Conservation (phyloP, 106 monocot species). For the Iris macrosiphon region DNA sequence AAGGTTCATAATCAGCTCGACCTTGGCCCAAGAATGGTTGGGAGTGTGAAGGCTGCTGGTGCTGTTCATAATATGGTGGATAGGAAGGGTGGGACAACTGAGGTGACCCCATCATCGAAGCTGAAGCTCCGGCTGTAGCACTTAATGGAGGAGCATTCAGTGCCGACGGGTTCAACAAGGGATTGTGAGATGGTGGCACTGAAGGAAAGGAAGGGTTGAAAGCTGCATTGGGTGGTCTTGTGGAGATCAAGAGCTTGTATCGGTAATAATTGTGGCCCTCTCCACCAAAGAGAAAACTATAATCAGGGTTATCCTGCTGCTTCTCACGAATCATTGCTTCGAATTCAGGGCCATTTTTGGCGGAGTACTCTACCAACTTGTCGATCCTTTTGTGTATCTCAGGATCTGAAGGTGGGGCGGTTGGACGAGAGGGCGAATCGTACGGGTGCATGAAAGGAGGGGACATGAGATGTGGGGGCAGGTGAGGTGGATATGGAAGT, state of each 20-base stretch:
- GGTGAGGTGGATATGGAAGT: conserved; percentile 21
- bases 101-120: conserved; percentile 31
- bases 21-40: conserved; percentile 38
- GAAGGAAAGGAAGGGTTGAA: conserved; percentile 38
- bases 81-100: conserved; percentile 43
- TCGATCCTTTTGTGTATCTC: conserved; percentile 90
- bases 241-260: conserved; percentile 63
- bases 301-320: conserved; percentile 85
- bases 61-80: conserved; percentile 58
- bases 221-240: conserved; percentile 24
- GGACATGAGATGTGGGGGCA: conserved; percentile 42
- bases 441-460: conserved; percentile 48
- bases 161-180: conserved; percentile 27
- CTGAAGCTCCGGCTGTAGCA: conserved; percentile 22
- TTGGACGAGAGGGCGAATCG: conserved; percentile 45
- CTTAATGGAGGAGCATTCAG: conserved; percentile 22
- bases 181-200: conserved; percentile 32
- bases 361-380: conserved; percentile 78
- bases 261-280: conserved; percentile 86
- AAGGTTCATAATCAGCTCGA: conserved; percentile 45
- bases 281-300: conserved; percentile 87
- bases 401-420: conserved; percentile 65
- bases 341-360: conserved; percentile 93
- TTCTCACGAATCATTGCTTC: conserved; percentile 93
- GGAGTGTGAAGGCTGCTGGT: conserved; percentile 32